A percentile compares a stretch with the other conserved stretches of the same genome.
phyloP scores from a whole-genome alignment of 73 alveolate genomes.

The Paramecium tetraurelia region DNA sequence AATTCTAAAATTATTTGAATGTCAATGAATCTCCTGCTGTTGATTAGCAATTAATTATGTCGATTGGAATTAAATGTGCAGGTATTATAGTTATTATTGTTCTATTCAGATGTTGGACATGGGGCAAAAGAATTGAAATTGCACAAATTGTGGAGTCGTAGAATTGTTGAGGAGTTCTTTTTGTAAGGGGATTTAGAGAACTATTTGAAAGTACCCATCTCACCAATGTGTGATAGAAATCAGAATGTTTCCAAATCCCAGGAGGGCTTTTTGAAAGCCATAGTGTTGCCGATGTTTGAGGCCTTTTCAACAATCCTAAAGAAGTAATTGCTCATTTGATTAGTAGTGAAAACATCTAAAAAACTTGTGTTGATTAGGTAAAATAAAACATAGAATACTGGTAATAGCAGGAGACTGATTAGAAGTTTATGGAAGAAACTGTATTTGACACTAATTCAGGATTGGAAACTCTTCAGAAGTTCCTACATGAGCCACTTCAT shows the following conservation, averaged over 20 bases:
- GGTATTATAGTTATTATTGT: background rate
- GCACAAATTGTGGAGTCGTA: constrained; percentile 48
- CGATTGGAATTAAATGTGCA: constrained; percentile 51
- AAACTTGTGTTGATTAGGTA: background rate
- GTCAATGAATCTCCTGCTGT: background rate
- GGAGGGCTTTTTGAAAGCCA: constrained; percentile 32
- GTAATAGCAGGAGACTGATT: background rate
- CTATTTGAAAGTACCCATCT: background rate
- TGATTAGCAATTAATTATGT: constrained; percentile 15
- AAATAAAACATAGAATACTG: background rate
- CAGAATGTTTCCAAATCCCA: constrained; percentile 9
- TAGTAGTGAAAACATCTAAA: background rate
- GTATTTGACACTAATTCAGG: background rate
- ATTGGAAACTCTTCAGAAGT: background rate
- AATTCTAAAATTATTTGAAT: constrained; percentile 14
- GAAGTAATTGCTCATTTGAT: background rate
- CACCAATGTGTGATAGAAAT: constrained; percentile 54
- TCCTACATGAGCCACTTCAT: background rate
- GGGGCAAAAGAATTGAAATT: constrained; percentile 46
- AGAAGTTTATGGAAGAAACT: constrained; percentile 28
- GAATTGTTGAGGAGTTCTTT: constrained; percentile 54
- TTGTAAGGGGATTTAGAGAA: constrained; percentile 52
- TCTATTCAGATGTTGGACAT: constrained; percentile 48
- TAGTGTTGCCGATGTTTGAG: constrained; percentile 31
- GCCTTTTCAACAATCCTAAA: background rate